Evolutionary conservation across 2,329 filamentous ascomycete genomes (phyloP).

Genomic region (Beauveria varroae): DNA sequence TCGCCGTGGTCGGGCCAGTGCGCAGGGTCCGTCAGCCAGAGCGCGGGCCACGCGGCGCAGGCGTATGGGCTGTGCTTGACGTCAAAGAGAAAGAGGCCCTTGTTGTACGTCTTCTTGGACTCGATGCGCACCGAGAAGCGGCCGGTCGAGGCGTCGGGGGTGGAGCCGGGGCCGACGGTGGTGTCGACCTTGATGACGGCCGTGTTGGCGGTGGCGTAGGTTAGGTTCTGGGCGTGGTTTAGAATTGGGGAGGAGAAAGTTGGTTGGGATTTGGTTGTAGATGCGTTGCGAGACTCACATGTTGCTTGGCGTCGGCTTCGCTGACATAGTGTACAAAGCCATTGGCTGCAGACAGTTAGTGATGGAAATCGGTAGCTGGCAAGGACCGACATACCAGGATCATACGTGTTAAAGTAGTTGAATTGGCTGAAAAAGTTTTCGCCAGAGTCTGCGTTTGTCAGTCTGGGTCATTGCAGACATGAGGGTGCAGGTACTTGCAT

Average conservation of each 20-base stretch:
- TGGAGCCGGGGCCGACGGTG: conserved; percentile 38
- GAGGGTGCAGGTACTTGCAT: conserved; percentile 30
- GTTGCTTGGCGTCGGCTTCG: conserved; percentile 28
- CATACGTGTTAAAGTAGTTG: conserved; percentile 43
- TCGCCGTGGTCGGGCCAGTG: conserved; percentile 60
- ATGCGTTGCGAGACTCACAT: conserved; percentile 27
- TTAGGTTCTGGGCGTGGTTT: conserved; percentile 45
- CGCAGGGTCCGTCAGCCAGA: conserved; percentile 55
- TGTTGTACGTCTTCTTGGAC: conserved; percentile 51
- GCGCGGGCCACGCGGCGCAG: conserved; percentile 57
- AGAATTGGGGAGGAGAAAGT: background rate
- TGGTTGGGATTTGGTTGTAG: background rate
- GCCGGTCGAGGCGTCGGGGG: conserved; percentile 47
- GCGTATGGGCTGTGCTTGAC: conserved; percentile 56
- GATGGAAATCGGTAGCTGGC: background rate
- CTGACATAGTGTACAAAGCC: conserved; percentile 50
- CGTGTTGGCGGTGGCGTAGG: conserved; percentile 44
- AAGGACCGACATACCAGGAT: conserved; percentile 31
- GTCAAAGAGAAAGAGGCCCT: conserved; percentile 62
- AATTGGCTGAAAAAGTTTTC: conserved; percentile 48
- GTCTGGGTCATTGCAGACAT: background rate
- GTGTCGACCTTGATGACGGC: conserved; percentile 57
- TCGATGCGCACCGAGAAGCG: conserved; percentile 57
- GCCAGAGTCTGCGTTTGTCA: conserved; percentile 37
- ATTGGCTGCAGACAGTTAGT: conserved; percentile 23